phyloP scores from a whole-genome alignment of 176 grass and related monocot species.

The Triticum dicoccoides region DNA sequence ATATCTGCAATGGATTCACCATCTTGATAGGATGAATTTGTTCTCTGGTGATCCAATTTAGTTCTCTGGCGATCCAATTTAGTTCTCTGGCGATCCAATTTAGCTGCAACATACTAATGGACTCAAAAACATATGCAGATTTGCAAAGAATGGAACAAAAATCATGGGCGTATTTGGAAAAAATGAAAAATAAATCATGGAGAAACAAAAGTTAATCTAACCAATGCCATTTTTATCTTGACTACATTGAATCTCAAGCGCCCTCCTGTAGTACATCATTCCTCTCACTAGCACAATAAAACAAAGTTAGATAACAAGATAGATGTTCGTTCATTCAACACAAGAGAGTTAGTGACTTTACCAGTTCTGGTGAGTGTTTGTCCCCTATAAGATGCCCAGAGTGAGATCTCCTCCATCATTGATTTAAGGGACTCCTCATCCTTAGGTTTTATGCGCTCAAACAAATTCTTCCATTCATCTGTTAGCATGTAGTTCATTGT shows the following conservation, averaged over 20 bases:
- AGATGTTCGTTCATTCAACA: not conserved
- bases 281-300: slow-evolving; percentile 76
- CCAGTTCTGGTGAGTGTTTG: slow-evolving; percentile 91
- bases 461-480: slow-evolving; percentile 93
- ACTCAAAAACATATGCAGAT: slow-evolving; percentile 2
- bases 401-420: slow-evolving; percentile 17
- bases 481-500: not conserved
- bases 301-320: slow-evolving; percentile 21
- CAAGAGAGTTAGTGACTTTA: slow-evolving; percentile 24
- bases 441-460: slow-evolving; percentile 24
- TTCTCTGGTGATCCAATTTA: slow-evolving; percentile 23
- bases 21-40: slow-evolving; percentile 29
- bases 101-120: slow-evolving; percentile 38
- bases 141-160: not conserved
- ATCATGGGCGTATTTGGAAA: not conserved
- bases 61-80: too few species aligned
- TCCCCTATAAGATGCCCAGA: slow-evolving; percentile 84
- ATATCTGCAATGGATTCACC: not conserved
- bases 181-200: not conserved
- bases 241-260: slow-evolving; percentile 63
- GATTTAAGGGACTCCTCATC: slow-evolving; percentile 15
- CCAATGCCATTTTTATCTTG: slow-evolving; percentile 53
- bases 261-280: slow-evolving; percentile 94
- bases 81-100: too few species aligned
- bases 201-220: slow-evolving; percentile 22